Base-by-base conservation (phyloP, 192 early-diverging fungal species). In the Podila clonocystis region DNA sequence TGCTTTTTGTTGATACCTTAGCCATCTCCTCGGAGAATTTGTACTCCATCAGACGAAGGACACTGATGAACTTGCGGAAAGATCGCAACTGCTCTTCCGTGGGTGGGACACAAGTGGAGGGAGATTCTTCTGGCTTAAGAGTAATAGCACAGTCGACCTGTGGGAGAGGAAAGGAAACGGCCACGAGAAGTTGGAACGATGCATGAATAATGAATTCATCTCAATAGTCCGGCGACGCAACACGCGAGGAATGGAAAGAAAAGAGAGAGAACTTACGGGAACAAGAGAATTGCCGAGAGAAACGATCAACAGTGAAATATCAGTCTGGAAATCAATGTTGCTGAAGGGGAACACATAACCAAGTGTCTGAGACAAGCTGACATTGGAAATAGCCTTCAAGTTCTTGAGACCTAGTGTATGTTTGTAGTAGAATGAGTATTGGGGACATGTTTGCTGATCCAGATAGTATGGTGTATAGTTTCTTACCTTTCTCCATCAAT, bases 261-360 rank as follows among this genome's bases (percentile, higher is more conserved):
- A 48, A n/a, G 11, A 12, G 22, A 20, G 49, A 29, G 38, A 41
- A 66, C 79, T 82, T 82, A 89, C 89, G 31, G 89, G 91, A 28
- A 95, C 71, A 55, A 95, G 83, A 36, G 93, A 91, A 65, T 92
- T 95, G 20, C 89, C 91, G 22, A 75, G 67, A 17, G 93, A 94
- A 19, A 95, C 69, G 19, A 91, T 84, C 29, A 95, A 77, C 3
- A 91, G 52, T 33, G 89, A 85, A 70, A 92, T 68, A 69, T 91
- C 92, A 13, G 88, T 91, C 15, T 88, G 85, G 72, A 94, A 88
- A n/a, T 93, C 88, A 62, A 92, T 90, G 45, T 86, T 82, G 65
- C 89, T 89, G 84, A 75, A 95, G 5, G 94, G 94, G 61, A 91
- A 95, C n/a, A 75, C 75, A 58, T 94, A 95, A 13, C 70, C 82